Evolutionary conservation across 108 stramenopile species (phyloP).

Genomic region (Chaetoceros tenuissimus): DNA sequence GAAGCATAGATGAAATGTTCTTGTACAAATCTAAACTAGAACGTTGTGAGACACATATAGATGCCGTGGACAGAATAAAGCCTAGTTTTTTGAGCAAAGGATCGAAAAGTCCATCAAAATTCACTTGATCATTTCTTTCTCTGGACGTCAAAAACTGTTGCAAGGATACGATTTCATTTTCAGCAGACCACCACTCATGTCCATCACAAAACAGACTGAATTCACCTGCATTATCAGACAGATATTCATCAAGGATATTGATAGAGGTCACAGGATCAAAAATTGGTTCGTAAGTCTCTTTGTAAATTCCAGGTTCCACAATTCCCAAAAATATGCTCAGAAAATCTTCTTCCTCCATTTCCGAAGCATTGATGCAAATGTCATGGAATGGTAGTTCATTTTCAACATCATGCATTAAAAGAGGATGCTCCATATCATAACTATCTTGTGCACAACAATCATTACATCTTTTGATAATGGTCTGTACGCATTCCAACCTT

Average conservation of each 20-base stretch:
- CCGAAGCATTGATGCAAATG: background rate
- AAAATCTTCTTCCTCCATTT: background rate
- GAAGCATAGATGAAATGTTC: background rate
- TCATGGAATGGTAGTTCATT: background rate
- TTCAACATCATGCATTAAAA: background rate
- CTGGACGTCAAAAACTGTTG: background rate
- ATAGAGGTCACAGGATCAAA: background rate
- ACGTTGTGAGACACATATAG: too few relatives aligned
- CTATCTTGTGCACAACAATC: background rate
- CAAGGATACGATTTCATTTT: too few relatives aligned
- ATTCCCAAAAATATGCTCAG: background rate
- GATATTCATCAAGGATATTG: background rate
- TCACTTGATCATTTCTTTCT: conserved; percentile 4
- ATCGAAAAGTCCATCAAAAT: too few relatives aligned
- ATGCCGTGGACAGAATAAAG: background rate
- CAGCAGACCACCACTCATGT: too few relatives aligned
- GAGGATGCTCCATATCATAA: background rate
- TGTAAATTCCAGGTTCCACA: background rate
- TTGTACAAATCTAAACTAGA: too few relatives aligned
- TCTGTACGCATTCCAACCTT: background rate
- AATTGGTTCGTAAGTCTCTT: background rate
- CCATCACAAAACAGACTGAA: too few relatives aligned
- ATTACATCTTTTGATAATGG: background rate
- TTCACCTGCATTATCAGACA: too few relatives aligned
- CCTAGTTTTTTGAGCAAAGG: background rate